Base-by-base conservation (phyloP, 176 grass and related monocot species). In the Bromus sterilis region DNA sequence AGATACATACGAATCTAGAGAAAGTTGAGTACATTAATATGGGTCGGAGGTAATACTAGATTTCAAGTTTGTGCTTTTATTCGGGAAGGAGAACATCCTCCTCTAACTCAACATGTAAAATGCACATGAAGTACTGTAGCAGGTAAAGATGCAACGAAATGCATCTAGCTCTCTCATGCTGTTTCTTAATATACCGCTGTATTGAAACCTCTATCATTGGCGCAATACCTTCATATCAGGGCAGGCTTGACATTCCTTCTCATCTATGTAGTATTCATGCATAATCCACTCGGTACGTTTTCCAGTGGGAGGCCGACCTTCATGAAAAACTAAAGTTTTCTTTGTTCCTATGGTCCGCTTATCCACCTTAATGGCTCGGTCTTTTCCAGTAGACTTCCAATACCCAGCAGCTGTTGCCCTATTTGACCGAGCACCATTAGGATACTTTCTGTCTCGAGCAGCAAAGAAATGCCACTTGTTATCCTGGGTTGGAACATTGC, bases 341-440 rank as follows among this genome's bases (percentile, higher is more conserved):
- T 98, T 98, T 42, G 86, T 94, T 75, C 95, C 95, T 71, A 98
- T 85, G 49, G 84, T 79, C 39, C 64, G 51, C 21, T 91, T 94
- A 29, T 72, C 70, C 21, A 66, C n/a, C 55, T 79, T 91, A 66
- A 98, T 91, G 57, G 82, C 25, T 32, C 95, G 88, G 62, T 98
- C 95, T 78, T 93, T 98, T 40, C 95, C 95, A 46, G 95, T 98
- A 37, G 95, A 98, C 80, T 98, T 98, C 95, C 95, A 98, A 66
- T 95, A 98, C 37, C 95, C 95, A 70, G 84, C 88, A 32, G 67
- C 21, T 5, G 95, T 98, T 33, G 95, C 84, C 55, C 95, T 94
- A 36, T 98, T 98, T 71, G 90, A 76, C 11, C 90, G 89, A 64
- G 78, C 74, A 32, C 92, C 88, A 21, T 92, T 98, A 42, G 92